Base-by-base conservation (phyloP, 768 basidiomycete genomes). In the Trametes maxima region DNA sequence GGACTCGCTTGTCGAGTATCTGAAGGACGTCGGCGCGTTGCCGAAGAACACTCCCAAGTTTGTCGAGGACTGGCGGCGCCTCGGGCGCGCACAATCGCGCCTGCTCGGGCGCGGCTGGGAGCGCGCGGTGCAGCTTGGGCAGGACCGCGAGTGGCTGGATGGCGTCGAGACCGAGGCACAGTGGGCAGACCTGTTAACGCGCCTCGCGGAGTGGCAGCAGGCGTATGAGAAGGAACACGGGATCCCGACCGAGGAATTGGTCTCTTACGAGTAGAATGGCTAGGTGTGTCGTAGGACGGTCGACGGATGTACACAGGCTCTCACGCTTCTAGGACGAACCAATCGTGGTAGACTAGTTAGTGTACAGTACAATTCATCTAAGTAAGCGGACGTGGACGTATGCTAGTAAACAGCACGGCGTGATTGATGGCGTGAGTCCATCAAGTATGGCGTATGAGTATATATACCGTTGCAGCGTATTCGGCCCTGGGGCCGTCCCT, bases 161-260 rank as follows among this genome's bases (percentile, higher is more conserved):
- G 81, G 78, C n/a, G 77, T 82, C 11, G 73, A 75, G 69, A 82
- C 78, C 0, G 85, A 84, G 72, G 76, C 71, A 21, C 74, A 84
- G 63, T 85, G 83, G 83, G 77, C 75, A 1, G 73, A 76, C 28
- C 57, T 85, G 57, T 80, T 85, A 81, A 45, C 62, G 35, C 72
- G 80, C 49, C 66, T 85, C 25, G 77, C 79, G 42, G 73, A 68
- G 54, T 83, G 83, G 82, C 79, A 84, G 65, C 66, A 73, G 50
- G 73, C 80, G n/a, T 85, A 85, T 81, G 83, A 85, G 64, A 69
- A 65, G n/a, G 67, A 69, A 21, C 67, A 71, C 50, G 71, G 70
- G 12, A 24, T 65, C 10, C 45, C 57, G 3, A 49, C 49, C 17
- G 48, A 58, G 17, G 8, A 52, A 22, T 56, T 51, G 10, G 48